A percentile compares a stretch with the other conserved stretches of the same genome.
Evolutionary conservation across 1,284 basidiomycete genomes (phyloP).

Genomic region (Flammula alnicola): DNA sequence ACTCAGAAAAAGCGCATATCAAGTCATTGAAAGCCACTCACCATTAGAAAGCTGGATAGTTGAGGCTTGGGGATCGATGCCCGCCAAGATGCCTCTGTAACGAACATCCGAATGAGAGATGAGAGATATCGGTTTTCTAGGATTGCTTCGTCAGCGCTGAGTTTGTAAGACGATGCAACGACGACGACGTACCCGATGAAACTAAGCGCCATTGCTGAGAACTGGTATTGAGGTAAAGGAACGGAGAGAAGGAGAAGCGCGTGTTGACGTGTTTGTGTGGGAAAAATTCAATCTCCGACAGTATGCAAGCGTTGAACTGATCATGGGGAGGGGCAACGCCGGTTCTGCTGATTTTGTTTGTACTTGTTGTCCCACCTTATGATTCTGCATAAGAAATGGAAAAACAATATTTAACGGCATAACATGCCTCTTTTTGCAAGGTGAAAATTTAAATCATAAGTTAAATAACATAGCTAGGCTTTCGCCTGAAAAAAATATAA

Average conservation of each 20-base stretch:
- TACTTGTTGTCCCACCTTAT: too few relatives aligned
- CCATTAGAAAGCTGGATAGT: slow-evolving; percentile 90
- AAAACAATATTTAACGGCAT: too few relatives aligned
- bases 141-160: slow-evolving; percentile 13
- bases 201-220: slow-evolving; percentile 61
- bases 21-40: slow-evolving; percentile 35
- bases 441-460: too few relatives aligned
- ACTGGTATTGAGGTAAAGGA: slow-evolving; percentile 18
- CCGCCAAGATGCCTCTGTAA: slow-evolving; percentile 85
- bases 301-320: not conserved
- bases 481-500: too few relatives aligned
- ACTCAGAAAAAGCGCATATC: not conserved
- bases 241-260: slow-evolving; percentile 25
- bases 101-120: slow-evolving; percentile 91
- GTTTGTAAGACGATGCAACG: not conserved
- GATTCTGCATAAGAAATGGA: too few relatives aligned
- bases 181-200: slow-evolving; percentile 64
- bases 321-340: too few relatives aligned
- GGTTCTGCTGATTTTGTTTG: too few relatives aligned
- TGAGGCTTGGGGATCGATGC: slow-evolving; percentile 81
- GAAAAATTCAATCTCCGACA: slow-evolving; percentile 29
- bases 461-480: too few relatives aligned
- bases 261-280: slow-evolving; percentile 33
- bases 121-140: slow-evolving; percentile 87
- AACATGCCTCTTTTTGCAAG: too few relatives aligned